Base-by-base conservation (phyloP, 257 asterid genomes). In the Cynanchum wilfordii region DNA sequence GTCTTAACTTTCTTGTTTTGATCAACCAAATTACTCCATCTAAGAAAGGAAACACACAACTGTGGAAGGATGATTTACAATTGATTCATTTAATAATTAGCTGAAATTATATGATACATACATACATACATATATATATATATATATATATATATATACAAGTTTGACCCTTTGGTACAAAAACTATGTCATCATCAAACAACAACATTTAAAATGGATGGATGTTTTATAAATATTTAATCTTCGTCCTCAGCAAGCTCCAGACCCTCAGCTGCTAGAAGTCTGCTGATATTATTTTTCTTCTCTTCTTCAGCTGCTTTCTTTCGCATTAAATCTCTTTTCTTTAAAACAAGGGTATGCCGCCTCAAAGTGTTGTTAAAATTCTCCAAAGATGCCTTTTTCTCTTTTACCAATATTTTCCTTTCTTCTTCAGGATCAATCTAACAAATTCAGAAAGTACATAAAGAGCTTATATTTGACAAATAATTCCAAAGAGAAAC, bases 211-310 rank as follows among this genome's bases (percentile, higher is more conserved):
- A 33, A 33, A 2, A 3, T 22, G 49, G 27, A 11, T 10, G 10
- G 77, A 27, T 29, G 47, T 67, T 50, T 80, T 80, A 86, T 67
- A 57, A 38, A 30, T 84, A 76, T 60, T 81, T 80, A 42, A 69
- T 83, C 91, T 64, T 89, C 91, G 68, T 92, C 97, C 3, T 79
- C 81, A 20, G 75, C 98, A 40, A 92, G 97, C 83, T 95, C 98
- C 57, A 92, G 96, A 70, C 97, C 99, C 87, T 95, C 99, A 47
- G 93, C 96, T 75, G 93, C 97, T 36, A 95, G 86, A 77, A 92
- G 98, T 86, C 81, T 89, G 75, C 84, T 81, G 20, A 95, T 84
- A 72, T 86, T 51, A 76, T 59, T 85, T 74, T 77, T 84, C 91
- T 84, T 85, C 47, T 92, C 98, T 75, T 91, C 96, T 82, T 87